phyloP scores from a whole-genome alignment of 176 grass and related monocot species.

The Alopecurus myosuroides region DNA sequence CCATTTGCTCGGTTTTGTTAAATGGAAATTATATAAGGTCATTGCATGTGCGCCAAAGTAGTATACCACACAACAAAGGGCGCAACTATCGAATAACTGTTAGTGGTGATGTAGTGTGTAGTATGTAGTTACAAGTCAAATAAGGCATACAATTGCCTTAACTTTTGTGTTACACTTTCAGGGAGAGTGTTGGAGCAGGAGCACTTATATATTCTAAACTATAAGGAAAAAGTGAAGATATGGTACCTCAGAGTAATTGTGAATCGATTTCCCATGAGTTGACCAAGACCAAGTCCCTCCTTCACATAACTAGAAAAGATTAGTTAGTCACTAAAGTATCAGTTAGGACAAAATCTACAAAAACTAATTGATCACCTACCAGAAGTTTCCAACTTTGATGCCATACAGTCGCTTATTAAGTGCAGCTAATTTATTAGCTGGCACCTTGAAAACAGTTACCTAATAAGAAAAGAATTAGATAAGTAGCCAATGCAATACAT shows the following conservation, averaged over 20 bases:
- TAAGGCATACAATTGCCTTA: not conserved
- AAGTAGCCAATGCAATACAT: conserved; percentile 1
- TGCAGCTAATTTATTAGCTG: conserved; percentile 65
- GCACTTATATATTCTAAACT: not conserved
- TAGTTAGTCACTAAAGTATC: conserved; percentile 28
- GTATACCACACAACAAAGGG: not conserved
- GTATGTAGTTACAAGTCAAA: not conserved
- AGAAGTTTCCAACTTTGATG: conserved; percentile 91
- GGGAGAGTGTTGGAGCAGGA: not conserved
- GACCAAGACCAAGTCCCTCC: conserved; percentile 94
- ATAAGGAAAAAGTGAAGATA: not conserved
- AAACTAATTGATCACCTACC: conserved; percentile 38
- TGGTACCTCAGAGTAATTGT: conserved; percentile 89
- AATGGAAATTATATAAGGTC: conserved; percentile 6
- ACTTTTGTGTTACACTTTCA: not conserved
- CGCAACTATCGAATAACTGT: not conserved
- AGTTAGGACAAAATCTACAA: conserved; percentile 8
- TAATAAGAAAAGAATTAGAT: conserved; percentile 28
- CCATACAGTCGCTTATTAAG: conserved; percentile 88
- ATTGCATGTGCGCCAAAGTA: conserved; percentile 9
- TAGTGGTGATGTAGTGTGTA: not conserved
- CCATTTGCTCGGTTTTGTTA: conserved; percentile 13
- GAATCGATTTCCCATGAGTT: conserved; percentile 82
- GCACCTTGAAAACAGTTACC: conserved; percentile 93
- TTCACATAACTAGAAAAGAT: conserved; percentile 68